Percentiles rank a stretch among this genome's conserved stretches.
phyloP scores from a whole-genome alignment of 495 filamentous ascomycete genomes.

The Aspergillus olivimuriae region DNA sequence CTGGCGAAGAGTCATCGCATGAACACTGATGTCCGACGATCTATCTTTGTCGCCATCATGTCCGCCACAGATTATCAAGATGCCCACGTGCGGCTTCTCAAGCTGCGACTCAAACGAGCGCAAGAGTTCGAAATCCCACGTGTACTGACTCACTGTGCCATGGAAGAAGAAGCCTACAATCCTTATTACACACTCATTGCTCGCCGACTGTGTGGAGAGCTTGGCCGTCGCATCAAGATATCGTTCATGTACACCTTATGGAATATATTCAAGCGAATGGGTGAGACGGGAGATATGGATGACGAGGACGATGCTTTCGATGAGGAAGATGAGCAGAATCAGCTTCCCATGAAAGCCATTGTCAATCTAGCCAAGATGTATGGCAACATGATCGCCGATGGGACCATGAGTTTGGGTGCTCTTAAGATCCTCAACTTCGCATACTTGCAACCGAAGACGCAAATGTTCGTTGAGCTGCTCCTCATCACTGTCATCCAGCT shows the following conservation, averaged over 20 bases:
- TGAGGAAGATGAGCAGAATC: slow-evolving; percentile 45
- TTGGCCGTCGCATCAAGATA: slow-evolving; percentile 63
- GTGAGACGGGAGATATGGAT: slow-evolving; percentile 55
- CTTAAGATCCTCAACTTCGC: slow-evolving; percentile 75
- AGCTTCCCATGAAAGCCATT: slow-evolving; percentile 54
- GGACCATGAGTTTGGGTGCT: slow-evolving; percentile 54
- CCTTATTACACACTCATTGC: slow-evolving; percentile 89
- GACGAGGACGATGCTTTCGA: slow-evolving; percentile 50
- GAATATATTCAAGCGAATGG: slow-evolving; percentile 81
- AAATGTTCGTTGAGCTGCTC: slow-evolving; percentile 71
- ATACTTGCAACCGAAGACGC: slow-evolving; percentile 69
- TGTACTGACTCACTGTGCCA: slow-evolving; percentile 81
- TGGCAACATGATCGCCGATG: slow-evolving; percentile 64
- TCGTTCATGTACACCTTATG: slow-evolving; percentile 82
- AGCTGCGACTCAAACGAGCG: slow-evolving; percentile 75
- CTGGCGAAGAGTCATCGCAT: slow-evolving; percentile 81
- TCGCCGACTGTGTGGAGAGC: slow-evolving; percentile 57
- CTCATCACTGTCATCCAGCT: slow-evolving; percentile 68
- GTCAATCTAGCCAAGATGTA: slow-evolving; percentile 88
- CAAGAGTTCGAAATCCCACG: slow-evolving; percentile 84
- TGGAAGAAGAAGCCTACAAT: slow-evolving; percentile 79
- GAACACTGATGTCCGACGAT: slow-evolving; percentile 89
- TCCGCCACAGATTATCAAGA: slow-evolving; percentile 83
- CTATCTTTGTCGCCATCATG: slow-evolving; percentile 87
- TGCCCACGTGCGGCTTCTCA: slow-evolving; percentile 68